A percentile compares a stretch with the other conserved stretches of the same genome.
Evolutionary conservation across 257 asterid species (phyloP).

Genomic region (Penstemon barbatus): DNA sequence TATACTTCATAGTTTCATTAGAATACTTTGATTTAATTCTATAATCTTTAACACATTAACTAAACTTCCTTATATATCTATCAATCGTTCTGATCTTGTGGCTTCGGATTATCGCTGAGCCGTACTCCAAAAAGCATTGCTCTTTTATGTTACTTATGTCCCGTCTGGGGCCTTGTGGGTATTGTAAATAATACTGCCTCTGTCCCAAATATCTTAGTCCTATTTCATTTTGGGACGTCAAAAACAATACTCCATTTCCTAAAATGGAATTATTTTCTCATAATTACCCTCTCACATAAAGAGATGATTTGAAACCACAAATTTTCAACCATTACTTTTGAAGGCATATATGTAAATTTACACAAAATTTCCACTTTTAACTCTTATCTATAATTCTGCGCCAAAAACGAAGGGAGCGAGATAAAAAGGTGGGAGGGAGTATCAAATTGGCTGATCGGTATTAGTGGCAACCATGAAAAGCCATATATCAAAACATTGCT

Average conservation of each 20-base stretch:
- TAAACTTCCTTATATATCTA: too few species aligned
- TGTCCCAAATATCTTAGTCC: too few species aligned
- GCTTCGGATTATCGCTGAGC: neutral
- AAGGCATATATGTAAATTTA: neutral
- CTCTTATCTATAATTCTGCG: too few species aligned
- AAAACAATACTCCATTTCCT: too few species aligned
- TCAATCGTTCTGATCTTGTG: neutral
- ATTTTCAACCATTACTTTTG: neutral
- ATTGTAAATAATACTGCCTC: too few species aligned
- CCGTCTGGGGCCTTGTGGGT: too few species aligned
- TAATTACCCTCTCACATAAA: too few species aligned
- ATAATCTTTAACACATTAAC: neutral
- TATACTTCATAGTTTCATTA: neutral
- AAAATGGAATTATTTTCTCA: too few species aligned
- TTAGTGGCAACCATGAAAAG: neutral
- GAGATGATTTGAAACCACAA: too few species aligned
- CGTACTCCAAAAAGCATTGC: neutral
- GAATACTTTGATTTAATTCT: neutral
- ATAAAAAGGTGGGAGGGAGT: too few species aligned
- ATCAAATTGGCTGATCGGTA: neutral
- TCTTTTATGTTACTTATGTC: neutral
- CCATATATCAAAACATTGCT: neutral
- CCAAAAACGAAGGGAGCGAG: too few species aligned
- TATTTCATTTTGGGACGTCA: too few species aligned
- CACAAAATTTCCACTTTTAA: neutral